phyloP scores from a whole-genome alignment of 2,329 filamentous ascomycete species.

The Macroventuria anomochaeta region DNA sequence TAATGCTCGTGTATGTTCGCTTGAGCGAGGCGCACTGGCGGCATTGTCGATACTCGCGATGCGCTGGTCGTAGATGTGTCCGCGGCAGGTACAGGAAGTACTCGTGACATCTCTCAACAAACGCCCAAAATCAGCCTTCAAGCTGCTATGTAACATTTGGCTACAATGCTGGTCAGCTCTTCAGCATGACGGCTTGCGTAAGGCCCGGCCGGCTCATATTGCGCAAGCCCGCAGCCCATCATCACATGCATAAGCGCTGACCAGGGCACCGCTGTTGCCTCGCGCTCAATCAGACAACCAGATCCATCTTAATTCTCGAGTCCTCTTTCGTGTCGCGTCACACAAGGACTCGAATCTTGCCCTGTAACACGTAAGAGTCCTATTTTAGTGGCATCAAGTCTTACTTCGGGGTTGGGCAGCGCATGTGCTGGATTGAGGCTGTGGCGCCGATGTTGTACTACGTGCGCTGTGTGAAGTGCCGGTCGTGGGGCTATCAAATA shows the following conservation, averaged over 20 bases:
- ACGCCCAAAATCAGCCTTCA: background rate
- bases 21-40: slow-evolving; percentile 1
- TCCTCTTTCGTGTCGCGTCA: background rate
- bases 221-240: slow-evolving; percentile 23
- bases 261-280: slow-evolving; percentile 14
- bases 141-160: slow-evolving; percentile 31
- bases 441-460: slow-evolving; percentile 23
- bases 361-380: slow-evolving; percentile 4
- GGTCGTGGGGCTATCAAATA: slow-evolving; percentile 1
- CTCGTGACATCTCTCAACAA: slow-evolving; percentile 13
- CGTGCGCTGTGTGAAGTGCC: slow-evolving; percentile 2
- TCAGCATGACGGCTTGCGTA: slow-evolving; percentile 12
- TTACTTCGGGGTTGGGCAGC: slow-evolving; percentile 4
- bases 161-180: slow-evolving; percentile 16
- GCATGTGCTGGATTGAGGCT: slow-evolving; percentile 6
- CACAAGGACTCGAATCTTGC: slow-evolving; percentile 5
- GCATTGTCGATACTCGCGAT: background rate
- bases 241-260: slow-evolving; percentile 42
- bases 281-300: slow-evolving; percentile 12
- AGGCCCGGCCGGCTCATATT: slow-evolving; percentile 15
- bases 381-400: slow-evolving; percentile 2
- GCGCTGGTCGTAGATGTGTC: background rate
- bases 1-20: slow-evolving; percentile 1
- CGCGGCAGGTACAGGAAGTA: background rate
- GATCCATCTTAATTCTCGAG: slow-evolving; percentile 7